Evolutionary conservation across 2,329 filamentous ascomycete species (phyloP).

Genomic region (Drechslera avenae): DNA sequence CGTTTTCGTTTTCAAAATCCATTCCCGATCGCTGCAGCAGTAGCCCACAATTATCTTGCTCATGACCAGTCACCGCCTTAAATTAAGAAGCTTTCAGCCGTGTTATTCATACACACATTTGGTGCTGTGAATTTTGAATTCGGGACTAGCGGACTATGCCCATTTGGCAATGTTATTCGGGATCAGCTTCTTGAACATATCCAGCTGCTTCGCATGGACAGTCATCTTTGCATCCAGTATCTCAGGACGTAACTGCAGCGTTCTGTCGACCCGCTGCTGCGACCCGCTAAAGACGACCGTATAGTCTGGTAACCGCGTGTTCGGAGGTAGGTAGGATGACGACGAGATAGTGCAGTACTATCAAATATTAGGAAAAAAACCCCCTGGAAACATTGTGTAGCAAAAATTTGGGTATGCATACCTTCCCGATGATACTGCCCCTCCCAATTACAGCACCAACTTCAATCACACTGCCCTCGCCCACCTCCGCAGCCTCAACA

Average conservation of each 20-base stretch:
- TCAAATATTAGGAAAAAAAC: constrained; percentile 9
- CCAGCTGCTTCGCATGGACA: constrained; percentile 44
- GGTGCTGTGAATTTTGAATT: background rate
- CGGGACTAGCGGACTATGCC: constrained; percentile 14
- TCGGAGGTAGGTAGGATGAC: constrained; percentile 41
- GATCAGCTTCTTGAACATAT: constrained; percentile 43
- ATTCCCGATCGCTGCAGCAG: too few relatives aligned
- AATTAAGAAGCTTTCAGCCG: too few relatives aligned
- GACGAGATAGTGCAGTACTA: constrained; percentile 54
- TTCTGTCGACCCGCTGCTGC: constrained; percentile 48
- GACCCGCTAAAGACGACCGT: constrained; percentile 52
- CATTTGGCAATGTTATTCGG: constrained; percentile 47
- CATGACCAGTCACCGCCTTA: too few relatives aligned
- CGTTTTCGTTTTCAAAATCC: too few relatives aligned
- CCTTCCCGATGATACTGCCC: constrained; percentile 50
- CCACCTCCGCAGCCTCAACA: constrained; percentile 47
- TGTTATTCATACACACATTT: background rate
- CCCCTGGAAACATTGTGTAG: background rate
- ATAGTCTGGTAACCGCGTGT: constrained; percentile 51
- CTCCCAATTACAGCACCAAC: constrained; percentile 40
- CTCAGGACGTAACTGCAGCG: constrained; percentile 40
- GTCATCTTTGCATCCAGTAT: constrained; percentile 34
- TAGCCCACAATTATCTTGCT: too few relatives aligned
- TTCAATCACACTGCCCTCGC: constrained; percentile 45
- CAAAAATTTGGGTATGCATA: constrained; percentile 19